These are phyloP conservation scores for Paraurostyla sp. DNA, from an alignment of 73 alveolate species.

Conservation along the genomic window DNA sequence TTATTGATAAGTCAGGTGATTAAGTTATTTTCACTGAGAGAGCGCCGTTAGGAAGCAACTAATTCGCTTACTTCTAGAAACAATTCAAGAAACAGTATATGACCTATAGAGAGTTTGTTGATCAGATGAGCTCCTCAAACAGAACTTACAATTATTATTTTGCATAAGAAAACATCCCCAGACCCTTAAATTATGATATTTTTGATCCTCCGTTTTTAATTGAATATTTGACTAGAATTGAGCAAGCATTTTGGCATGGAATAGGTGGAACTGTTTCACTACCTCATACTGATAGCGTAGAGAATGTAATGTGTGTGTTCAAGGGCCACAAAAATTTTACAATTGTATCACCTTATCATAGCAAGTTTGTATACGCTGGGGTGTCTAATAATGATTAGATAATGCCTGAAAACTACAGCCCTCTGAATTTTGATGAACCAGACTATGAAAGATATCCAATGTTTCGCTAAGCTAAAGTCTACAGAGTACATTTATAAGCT, in stretches of 20 bases:
- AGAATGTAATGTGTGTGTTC: constrained; percentile 71
- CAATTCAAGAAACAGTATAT: constrained; percentile 42
- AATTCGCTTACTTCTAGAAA: constrained; percentile 61
- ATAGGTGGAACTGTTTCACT: constrained; percentile 65
- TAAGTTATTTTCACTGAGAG: constrained; percentile 53
- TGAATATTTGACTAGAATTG: neutral
- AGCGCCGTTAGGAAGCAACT: constrained; percentile 6
- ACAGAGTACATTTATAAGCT: constrained; percentile 31
- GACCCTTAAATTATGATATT: constrained; percentile 13
- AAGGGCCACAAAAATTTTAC: constrained; percentile 64
- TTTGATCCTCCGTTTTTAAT: neutral
- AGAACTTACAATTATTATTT: constrained; percentile 59
- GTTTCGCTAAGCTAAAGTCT: constrained; percentile 48
- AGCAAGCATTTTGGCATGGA: constrained; percentile 67
- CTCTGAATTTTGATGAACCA: constrained; percentile 71
- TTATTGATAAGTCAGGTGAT: constrained; percentile 29
- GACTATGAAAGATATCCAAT: constrained; percentile 55
- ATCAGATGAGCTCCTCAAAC: neutral
- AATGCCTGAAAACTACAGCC: constrained; percentile 63
- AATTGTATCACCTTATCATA: constrained; percentile 65
- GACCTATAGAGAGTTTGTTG: constrained; percentile 56
- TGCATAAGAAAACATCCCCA: constrained; percentile 49
- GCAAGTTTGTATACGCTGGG: constrained; percentile 61
- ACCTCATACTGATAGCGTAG: constrained; percentile 78
- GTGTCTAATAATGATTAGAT: neutral